A percentile compares a stretch with the other conserved stretches of the same genome.
phyloP scores from a whole-genome alignment of 768 basidiomycete genomes.

The Tricholomella constricta region DNA sequence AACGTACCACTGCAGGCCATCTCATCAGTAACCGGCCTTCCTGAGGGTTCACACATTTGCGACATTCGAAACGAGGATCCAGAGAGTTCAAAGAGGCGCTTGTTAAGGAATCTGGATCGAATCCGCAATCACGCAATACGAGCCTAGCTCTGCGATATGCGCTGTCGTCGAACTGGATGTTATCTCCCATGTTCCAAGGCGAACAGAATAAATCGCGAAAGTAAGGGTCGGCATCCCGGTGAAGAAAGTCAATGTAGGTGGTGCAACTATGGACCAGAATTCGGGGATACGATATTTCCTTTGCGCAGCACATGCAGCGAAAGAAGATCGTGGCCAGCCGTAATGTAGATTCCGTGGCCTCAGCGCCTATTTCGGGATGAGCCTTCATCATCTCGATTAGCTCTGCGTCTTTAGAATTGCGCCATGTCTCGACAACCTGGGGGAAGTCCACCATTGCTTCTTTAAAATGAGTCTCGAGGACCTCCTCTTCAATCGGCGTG shows the following conservation, averaged over 20 bases:
- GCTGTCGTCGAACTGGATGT: conserved; percentile 6
- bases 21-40: conserved; percentile 17
- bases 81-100: neutral
- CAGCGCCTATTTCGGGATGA: neutral
- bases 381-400: conserved; percentile 15
- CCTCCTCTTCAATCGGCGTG: conserved; percentile 15
- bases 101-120: neutral
- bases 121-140: conserved; percentile 7
- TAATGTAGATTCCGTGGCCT: neutral
- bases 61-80: conserved; percentile 13
- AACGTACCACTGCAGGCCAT: conserved; percentile 15
- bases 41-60: conserved; percentile 1
- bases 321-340: conserved; percentile 13
- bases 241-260: neutral
- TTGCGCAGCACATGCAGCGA: neutral
- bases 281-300: conserved; percentile 8
- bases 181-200: conserved; percentile 7
- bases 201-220: neutral
- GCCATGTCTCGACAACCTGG: conserved; percentile 14
- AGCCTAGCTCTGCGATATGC: conserved; percentile 1
- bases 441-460: conserved; percentile 16
- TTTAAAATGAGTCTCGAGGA: conserved; percentile 14
- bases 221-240: neutral
- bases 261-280: conserved; percentile 15
- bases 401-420: conserved; percentile 10